Conservation (phyloP, 2,329 filamentous ascomycete genomes). For the Calonectria fujianensis region DNA sequence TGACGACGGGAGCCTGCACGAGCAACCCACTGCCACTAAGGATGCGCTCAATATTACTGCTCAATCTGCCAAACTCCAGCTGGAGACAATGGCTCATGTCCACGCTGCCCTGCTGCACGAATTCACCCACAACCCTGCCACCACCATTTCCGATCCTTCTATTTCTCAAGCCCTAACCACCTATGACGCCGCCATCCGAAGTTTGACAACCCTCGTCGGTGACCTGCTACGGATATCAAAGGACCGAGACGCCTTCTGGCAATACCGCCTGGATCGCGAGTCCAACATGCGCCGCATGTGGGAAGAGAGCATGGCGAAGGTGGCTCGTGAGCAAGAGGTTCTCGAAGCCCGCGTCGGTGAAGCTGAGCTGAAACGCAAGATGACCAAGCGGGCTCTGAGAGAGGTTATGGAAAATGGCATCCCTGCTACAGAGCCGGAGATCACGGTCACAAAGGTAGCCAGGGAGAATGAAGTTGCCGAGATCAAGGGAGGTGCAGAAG, state of each 20-base stretch:
- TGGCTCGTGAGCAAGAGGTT: constrained; percentile 95
- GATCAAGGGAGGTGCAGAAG: constrained; percentile 23
- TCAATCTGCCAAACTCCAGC: constrained; percentile 93
- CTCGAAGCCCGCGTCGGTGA: constrained; percentile 91
- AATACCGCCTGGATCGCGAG: constrained; percentile 94
- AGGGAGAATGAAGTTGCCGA: constrained; percentile 17
- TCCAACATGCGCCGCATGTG: constrained; percentile 94
- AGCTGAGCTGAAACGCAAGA: constrained; percentile 90
- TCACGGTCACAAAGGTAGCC: constrained; percentile 46
- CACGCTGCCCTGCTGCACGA: constrained; percentile 87
- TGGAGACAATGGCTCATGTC: constrained; percentile 92
- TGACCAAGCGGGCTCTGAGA: constrained; percentile 91
- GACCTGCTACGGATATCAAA: constrained; percentile 94
- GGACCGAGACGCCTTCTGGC: constrained; percentile 97
- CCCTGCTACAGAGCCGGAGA: constrained; percentile 57
- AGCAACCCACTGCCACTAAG: constrained; percentile 84
- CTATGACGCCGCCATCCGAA: constrained; percentile 92
- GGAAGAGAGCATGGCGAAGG: constrained; percentile 99
- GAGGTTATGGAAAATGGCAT: constrained; percentile 82
- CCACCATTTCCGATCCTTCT: constrained; percentile 84
- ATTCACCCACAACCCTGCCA: constrained; percentile 77
- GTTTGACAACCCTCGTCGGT: constrained; percentile 87
- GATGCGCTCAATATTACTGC: constrained; percentile 98
- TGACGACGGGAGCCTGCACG: constrained; percentile 84
- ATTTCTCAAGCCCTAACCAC: constrained; percentile 86